Conservation (phyloP, 805 yeast species). For the Candida piceae region DNA sequence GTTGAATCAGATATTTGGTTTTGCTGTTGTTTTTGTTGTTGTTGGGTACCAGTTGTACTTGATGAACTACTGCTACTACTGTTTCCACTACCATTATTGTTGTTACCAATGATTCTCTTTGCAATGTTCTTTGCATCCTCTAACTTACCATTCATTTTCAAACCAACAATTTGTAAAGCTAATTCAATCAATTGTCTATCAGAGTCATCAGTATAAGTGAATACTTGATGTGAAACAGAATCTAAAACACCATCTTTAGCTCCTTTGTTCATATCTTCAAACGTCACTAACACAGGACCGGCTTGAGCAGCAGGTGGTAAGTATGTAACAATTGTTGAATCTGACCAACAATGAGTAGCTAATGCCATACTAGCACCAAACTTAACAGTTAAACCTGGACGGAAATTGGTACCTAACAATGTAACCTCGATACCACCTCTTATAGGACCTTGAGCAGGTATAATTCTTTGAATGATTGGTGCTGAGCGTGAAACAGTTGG, state of each 20-base stretch:
- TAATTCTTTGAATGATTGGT: conserved; percentile 77
- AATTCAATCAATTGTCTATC: conserved; percentile 92
- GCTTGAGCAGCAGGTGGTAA: conserved; percentile 87
- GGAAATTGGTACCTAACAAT: conserved; percentile 79
- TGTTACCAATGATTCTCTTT: conserved; percentile 77
- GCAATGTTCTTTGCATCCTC: conserved; percentile 96
- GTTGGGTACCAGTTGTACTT: too few species aligned
- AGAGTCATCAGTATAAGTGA: conserved; percentile 92
- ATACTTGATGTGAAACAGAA: conserved; percentile 47
- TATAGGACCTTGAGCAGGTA: conserved; percentile 93
- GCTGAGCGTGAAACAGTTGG: conserved; percentile 6
- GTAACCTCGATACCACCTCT: conserved; percentile 97
- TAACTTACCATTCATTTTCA: conserved; percentile 92
- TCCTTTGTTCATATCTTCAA: conserved; percentile 33
- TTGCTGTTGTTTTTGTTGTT: conserved; percentile 13
- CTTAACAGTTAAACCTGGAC: conserved; percentile 74
- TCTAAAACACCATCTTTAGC: conserved; percentile 12
- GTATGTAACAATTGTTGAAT: conserved; percentile 86
- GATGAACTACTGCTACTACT: conserved; percentile 21
- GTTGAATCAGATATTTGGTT: conserved; percentile 1
- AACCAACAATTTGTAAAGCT: conserved; percentile 93
- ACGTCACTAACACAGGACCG: conserved; percentile 90
- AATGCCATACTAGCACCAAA: conserved; percentile 79
- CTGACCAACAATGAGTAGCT: conserved; percentile 95
- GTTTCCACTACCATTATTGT: conserved; percentile 23